Percentiles rank a stretch among this genome's conserved stretches.
Evolutionary conservation across 2,329 filamentous ascomycete species (phyloP).

Genomic region (Seiridium cupressi): DNA sequence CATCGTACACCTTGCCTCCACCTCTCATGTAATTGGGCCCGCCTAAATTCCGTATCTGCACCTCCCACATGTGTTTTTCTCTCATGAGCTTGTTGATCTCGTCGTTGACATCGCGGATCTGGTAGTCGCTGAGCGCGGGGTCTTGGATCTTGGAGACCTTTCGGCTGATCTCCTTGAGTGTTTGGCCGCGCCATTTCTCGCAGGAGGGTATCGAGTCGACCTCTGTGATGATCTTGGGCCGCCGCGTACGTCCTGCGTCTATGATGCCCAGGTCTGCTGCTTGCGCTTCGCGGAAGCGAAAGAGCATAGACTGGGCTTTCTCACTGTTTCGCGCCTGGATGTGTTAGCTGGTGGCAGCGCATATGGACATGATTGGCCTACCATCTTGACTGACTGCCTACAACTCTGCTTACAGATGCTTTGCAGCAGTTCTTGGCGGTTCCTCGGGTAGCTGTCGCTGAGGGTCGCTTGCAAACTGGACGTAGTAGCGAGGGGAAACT

Average conservation of each 20-base stretch:
- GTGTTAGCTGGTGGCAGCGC: constrained; percentile 5
- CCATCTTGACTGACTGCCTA: constrained; percentile 21
- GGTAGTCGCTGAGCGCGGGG: constrained; percentile 85
- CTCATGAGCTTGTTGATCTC: constrained; percentile 99
- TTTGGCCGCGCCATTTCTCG: constrained; percentile 98
- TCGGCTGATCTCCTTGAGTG: constrained; percentile 93
- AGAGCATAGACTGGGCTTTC: constrained; percentile 99
- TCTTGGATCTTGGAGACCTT: constrained; percentile 98
- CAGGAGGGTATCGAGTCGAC: constrained; percentile 80
- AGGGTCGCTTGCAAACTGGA: background rate
- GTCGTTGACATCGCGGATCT: constrained; percentile 96
- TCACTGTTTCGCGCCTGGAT: constrained; percentile 88
- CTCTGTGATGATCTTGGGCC: constrained; percentile 87
- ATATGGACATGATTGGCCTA: constrained; percentile 8
- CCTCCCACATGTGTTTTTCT: constrained; percentile 99
- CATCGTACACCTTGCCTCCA: constrained; percentile 68
- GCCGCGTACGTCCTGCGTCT: constrained; percentile 83
- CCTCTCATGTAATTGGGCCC: constrained; percentile 94
- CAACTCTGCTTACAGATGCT: background rate
- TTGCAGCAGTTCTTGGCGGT: no score
- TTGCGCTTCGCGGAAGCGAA: constrained; percentile 97
- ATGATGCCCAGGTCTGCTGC: constrained; percentile 95
- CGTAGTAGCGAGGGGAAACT: background rate
- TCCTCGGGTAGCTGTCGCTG: no score
- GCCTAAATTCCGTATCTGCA: constrained; percentile 92